Conservation (phyloP, 768 basidiomycete genomes). For the Artomyces pyxidatus region DNA sequence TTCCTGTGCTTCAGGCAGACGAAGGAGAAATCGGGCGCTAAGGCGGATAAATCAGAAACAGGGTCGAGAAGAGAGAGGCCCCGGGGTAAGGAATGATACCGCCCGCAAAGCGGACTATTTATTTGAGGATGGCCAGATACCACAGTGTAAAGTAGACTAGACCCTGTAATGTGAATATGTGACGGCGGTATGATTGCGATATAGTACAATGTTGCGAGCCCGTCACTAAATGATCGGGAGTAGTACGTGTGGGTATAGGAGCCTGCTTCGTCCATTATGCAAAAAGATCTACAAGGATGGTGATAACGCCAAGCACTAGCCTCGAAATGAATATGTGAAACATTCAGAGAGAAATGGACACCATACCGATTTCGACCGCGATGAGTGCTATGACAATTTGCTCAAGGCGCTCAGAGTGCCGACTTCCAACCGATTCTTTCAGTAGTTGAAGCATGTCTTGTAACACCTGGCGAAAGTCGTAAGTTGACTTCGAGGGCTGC, state of each 20-base stretch:
- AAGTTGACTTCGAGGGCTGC: neutral
- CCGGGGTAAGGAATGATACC: too few species aligned
- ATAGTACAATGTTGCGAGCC: too few species aligned
- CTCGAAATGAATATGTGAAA: too few species aligned
- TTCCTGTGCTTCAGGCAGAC: conserved; percentile 88
- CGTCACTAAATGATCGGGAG: neutral
- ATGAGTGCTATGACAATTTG: conserved; percentile 90
- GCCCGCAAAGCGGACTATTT: too few species aligned
- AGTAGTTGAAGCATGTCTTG: conserved; percentile 96
- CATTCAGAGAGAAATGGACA: neutral
- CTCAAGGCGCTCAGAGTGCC: conserved; percentile 85
- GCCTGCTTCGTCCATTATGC: conserved; percentile 14
- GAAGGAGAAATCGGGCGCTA: conserved; percentile 29
- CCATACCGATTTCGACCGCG: conserved; percentile 75
- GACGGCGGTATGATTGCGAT: too few species aligned
- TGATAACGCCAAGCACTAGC: conserved; percentile 80
- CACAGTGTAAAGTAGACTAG: too few species aligned
- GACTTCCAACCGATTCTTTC: conserved; percentile 89
- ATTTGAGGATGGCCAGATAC: too few species aligned
- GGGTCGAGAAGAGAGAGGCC: conserved; percentile 9
- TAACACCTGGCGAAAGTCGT: conserved; percentile 49
- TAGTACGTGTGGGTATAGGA: neutral
- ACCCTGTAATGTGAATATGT: too few species aligned
- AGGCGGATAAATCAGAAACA: conserved; percentile 10
- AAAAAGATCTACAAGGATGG: conserved; percentile 76